Evolutionary conservation across 805 yeast species (phyloP), one percentile per base, ranked within the genome.

Genomic region (Ogataea pini): DNA sequence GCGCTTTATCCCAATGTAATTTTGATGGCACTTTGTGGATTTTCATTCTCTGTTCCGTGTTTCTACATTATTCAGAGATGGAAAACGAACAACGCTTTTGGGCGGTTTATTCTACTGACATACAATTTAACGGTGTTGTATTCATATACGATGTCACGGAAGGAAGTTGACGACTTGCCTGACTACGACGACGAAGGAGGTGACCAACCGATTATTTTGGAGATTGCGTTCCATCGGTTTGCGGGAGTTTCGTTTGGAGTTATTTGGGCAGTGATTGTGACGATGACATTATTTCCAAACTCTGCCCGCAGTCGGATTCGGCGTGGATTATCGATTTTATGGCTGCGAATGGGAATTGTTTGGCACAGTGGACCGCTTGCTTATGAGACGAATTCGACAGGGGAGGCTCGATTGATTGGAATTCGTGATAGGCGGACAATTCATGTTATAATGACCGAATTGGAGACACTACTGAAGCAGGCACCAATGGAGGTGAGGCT

Each of bases 61-160:
- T 68, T 68, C 68, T 58, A 76, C 68, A 81, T 86, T n/a, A 83
- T 89, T 49, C 64, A 86, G 41, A 73, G 75, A 49, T 86, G 92
- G 94, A 75, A 73, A 48, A 72, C 65, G 51, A 83, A 78, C 56
- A 77, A 78, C 59, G 80, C 87, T 3, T 82, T 77, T 67, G 87
- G 88, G 3, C 63, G 87, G 34, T 88, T 89, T 58, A 82, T 87
- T 8, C 65, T 88, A 36, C 72, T 88, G 51, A 83, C 96, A 0
- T 88, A 81, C 68, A 89, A 89, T 63, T 75, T 88, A 61, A 86
- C 94, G 0, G 88, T 88, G 0, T 71, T 88, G 39, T 88, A 86
- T 59, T 81, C 89, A 1, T 88, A 83, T 64, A 81, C 87, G 22
- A 73, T 85, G 72, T 74, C 84, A 0, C 77, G 74, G 46, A 74